Percentiles rank a stretch among this genome's conserved stretches.
Evolutionary conservation across 2,329 filamentous ascomycete species (phyloP).

Genomic region (Didymella arachidicola): DNA sequence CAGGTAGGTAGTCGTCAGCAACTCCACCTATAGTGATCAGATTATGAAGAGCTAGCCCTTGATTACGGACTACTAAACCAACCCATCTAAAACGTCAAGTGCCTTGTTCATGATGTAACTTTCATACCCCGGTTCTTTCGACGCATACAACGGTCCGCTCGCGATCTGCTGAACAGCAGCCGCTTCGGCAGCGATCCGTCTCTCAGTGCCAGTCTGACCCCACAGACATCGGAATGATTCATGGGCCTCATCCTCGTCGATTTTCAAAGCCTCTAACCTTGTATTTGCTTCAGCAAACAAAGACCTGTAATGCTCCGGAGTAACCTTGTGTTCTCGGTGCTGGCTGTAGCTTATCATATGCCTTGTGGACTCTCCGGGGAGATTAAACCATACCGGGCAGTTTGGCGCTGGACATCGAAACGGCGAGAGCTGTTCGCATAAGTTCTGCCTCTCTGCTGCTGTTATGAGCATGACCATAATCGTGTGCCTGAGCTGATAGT

Average conservation of each 20-base stretch:
- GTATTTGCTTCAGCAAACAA: slow-evolving; percentile 1
- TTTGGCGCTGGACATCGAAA: slow-evolving; percentile 7
- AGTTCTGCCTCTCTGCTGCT: slow-evolving; percentile 1
- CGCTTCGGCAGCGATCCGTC: neutral
- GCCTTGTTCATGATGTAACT: slow-evolving; percentile 2
- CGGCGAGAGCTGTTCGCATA: slow-evolving; percentile 3
- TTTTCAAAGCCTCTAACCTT: neutral
- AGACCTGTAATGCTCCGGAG: neutral
- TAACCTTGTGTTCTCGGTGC: slow-evolving; percentile 4
- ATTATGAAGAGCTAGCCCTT: neutral
- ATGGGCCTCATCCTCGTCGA: neutral
- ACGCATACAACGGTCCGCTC: slow-evolving; percentile 5
- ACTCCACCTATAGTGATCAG: slow-evolving; percentile 2
- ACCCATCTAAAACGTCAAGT: slow-evolving; percentile 4
- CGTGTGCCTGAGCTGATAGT: neutral
- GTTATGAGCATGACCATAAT: slow-evolving; percentile 7
- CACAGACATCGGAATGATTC: slow-evolving; percentile 1
- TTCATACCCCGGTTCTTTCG: neutral
- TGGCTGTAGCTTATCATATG: slow-evolving; percentile 4
- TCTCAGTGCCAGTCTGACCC: slow-evolving; percentile 4
- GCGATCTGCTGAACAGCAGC: slow-evolving; percentile 7
- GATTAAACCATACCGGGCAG: neutral
- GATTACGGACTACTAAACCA: neutral
- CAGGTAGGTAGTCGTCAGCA: slow-evolving; percentile 3
- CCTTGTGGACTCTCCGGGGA: slow-evolving; percentile 4